These are phyloP conservation scores for Penicillium macrosclerotiorum DNA, from an alignment of 495 filamentous ascomycete genomes.

Conservation along the genomic window DNA sequence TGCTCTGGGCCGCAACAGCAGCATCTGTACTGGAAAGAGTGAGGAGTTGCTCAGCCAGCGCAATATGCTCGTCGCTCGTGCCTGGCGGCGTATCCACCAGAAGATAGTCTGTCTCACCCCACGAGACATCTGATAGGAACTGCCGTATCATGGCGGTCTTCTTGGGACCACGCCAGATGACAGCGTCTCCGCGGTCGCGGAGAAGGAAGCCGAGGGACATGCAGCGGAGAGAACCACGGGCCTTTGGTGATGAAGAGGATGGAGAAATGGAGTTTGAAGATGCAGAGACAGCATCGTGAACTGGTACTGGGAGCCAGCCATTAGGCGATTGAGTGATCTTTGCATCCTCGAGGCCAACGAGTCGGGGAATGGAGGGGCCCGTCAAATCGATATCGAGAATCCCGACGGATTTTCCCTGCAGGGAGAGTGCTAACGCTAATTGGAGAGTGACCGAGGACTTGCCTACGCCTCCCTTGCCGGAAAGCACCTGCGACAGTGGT, in stretches of 20 bases:
- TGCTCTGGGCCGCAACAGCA: conserved; percentile 14
- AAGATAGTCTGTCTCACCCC: conserved; percentile 83
- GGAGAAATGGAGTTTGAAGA: conserved; percentile 4
- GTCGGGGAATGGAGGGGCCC: conserved; percentile 90
- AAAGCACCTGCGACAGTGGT: conserved; percentile 59
- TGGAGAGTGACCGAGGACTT: conserved; percentile 97
- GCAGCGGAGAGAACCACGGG: conserved; percentile 67
- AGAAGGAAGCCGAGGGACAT: conserved; percentile 95
- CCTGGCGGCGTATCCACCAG: conserved; percentile 95
- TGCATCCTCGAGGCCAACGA: conserved; percentile 82
- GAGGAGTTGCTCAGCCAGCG: conserved; percentile 81
- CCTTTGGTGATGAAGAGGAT: conserved; percentile 9
- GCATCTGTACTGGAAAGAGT: conserved; percentile 42
- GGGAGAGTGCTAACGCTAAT: conserved; percentile 84
- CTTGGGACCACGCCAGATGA: conserved; percentile 97
- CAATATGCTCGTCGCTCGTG: conserved; percentile 96
- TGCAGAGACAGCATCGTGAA: conserved; percentile 53
- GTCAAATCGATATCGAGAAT: conserved; percentile 97
- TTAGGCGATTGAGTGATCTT: conserved; percentile 87
- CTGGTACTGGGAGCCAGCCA: conserved; percentile 85
- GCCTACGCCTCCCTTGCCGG: conserved; percentile 95
- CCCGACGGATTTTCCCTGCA: conserved; percentile 81
- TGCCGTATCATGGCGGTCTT: conserved; percentile 99
- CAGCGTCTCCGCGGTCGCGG: conserved; percentile 76
- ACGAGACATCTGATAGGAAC: conserved; percentile 89